Conservation (phyloP, 257 asterid species). For the Leptodermis oblonga region DNA sequence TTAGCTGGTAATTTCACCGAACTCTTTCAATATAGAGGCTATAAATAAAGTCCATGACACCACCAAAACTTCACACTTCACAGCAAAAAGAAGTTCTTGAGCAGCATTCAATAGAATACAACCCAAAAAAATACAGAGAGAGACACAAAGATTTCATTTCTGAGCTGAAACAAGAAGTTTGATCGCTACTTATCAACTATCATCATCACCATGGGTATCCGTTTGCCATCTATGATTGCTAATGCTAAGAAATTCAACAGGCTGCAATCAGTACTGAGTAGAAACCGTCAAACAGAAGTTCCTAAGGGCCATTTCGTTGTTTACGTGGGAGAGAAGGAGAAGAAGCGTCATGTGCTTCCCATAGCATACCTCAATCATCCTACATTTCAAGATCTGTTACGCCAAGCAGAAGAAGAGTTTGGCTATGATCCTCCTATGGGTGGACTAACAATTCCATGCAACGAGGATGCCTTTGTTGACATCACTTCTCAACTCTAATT, state of each 20-base stretch:
- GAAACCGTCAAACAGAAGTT: slow-evolving; percentile 25
- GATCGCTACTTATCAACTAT: neutral
- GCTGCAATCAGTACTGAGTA: slow-evolving; percentile 18
- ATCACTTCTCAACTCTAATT: too few species aligned
- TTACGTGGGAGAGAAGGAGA: slow-evolving; percentile 28
- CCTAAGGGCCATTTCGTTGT: slow-evolving; percentile 27
- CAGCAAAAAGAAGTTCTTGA: too few species aligned
- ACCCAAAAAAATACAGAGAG: too few species aligned
- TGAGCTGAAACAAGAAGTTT: neutral
- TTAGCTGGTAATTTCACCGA: too few species aligned
- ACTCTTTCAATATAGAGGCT: too few species aligned
- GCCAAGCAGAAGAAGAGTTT: slow-evolving; percentile 28
- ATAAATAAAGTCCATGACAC: too few species aligned
- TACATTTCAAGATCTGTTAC: slow-evolving; percentile 27
- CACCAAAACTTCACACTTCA: too few species aligned
- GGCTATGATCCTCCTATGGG: slow-evolving; percentile 35
- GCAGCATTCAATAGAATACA: too few species aligned
- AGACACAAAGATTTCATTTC: too few species aligned
- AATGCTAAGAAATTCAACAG: slow-evolving; percentile 26
- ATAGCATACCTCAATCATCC: slow-evolving; percentile 27
- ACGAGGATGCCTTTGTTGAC: slow-evolving; percentile 18
- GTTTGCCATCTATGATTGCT: slow-evolving; percentile 20
- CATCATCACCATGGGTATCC: slow-evolving; percentile 26
- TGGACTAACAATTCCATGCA: slow-evolving; percentile 34
- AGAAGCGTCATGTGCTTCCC: slow-evolving; percentile 23